Base-by-base conservation (phyloP, 164 flowering plant species). In the Berberis thunbergii region DNA sequence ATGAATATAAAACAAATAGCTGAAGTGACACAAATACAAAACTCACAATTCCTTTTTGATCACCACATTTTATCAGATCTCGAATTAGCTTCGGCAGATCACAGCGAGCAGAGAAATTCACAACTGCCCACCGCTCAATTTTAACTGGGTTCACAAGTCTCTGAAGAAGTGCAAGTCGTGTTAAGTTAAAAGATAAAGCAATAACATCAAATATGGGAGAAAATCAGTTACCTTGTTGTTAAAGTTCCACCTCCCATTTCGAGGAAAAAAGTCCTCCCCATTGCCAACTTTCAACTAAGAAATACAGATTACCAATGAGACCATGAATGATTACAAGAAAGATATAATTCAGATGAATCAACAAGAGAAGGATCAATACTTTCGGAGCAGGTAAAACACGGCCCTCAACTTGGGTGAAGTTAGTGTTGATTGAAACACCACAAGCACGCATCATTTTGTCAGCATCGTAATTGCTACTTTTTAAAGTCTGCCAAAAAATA, bases 241-340 rank as follows among this genome's bases (percentile, higher is more conserved):
- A 44, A 91, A 86, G 64, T 91, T 95, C 99, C 97, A 91, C 0
- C 91, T 73, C 4, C 99, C 99, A 72, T 83, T 85, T 4, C 92
- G 75, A 4, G 97, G 85, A 42, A 64, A 45, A 39, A 87, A 75
- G 39, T 87, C 89, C 6, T 86, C 96, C 4, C 87, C 90, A 56
- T 83, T 80, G 41, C 97, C 99, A 7, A 78, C 78, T 70, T 78
- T 89, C 71, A 94, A 71, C 99, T 94, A 43, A 58, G 42, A 26
- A 44, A 60, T 11, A 48, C 50, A 48, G 50, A 6, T 48, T 11
- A 7, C 7, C 50, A 48, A 48, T 48, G 10, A 48, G 9, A 48
- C 50, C 2, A 2, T 48, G 50, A 7, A 48, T 48, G 50, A 6
- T 48, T 39, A 45, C 5, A 45, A n/a, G 40, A 7, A 60, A 43